Evolutionary conservation across 2,329 filamentous ascomycete species (phyloP).

Genomic region (Rutstroemia sp.): DNA sequence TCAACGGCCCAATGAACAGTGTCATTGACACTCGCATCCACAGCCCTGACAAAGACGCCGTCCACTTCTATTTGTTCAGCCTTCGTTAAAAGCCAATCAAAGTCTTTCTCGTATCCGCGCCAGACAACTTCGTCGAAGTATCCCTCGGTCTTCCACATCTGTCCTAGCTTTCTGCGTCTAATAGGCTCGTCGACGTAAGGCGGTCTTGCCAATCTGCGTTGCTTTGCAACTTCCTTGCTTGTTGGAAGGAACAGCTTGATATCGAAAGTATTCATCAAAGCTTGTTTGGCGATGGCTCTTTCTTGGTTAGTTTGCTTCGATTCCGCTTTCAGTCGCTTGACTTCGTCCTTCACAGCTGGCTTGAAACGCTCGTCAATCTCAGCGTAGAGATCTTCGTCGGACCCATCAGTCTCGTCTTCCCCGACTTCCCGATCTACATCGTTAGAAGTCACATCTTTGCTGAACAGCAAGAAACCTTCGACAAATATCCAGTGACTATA

Average conservation of each 20-base stretch:
- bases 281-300: not conserved
- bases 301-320: not conserved
- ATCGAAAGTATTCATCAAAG: slow-evolving; percentile 11
- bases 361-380: not conserved
- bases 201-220: slow-evolving; percentile 11
- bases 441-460: not conserved
- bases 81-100: slow-evolving; percentile 15
- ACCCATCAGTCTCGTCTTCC: not conserved
- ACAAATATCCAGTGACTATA: not conserved
- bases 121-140: slow-evolving; percentile 27
- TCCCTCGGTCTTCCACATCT: slow-evolving; percentile 26
- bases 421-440: not conserved
- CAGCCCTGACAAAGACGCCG: slow-evolving; percentile 10
- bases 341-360: not conserved
- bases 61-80: not conserved
- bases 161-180: slow-evolving; percentile 15
- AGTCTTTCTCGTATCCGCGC: slow-evolving; percentile 11
- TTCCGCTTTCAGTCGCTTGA: not conserved
- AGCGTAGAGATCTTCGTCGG: not conserved
- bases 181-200: slow-evolving; percentile 14
- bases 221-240: slow-evolving; percentile 8
- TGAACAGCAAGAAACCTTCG: slow-evolving; percentile 5
- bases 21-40: slow-evolving; percentile 13
- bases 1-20: slow-evolving; percentile 16
- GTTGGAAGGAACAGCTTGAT: slow-evolving; percentile 21